phyloP scores from a whole-genome alignment of 352 stramenopile genomes.

The Globisporangium yorkense region DNA sequence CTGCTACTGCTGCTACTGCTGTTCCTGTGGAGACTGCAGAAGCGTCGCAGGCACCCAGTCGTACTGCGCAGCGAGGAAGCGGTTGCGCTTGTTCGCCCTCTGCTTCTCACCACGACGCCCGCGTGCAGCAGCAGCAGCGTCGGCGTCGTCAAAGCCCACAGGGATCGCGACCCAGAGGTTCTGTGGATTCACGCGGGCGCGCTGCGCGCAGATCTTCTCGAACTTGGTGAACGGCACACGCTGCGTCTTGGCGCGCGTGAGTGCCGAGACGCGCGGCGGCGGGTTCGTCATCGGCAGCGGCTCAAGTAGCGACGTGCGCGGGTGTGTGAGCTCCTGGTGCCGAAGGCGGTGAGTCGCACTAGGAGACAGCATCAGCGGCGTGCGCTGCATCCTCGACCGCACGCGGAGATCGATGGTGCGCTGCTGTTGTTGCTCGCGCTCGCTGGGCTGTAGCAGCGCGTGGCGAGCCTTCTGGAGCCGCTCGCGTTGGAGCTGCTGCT shows the following conservation, averaged over 20 bases:
- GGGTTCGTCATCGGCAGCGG: conserved; percentile 27
- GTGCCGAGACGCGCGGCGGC: conserved; percentile 21
- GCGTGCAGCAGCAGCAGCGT: conserved; percentile 10
- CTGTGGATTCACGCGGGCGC: conserved; percentile 39
- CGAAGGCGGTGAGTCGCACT: conserved; percentile 2
- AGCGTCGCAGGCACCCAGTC: conserved; percentile 52
- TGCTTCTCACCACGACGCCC: conserved; percentile 6
- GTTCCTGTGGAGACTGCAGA: conserved; percentile 14
- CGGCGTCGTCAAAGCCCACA: conserved; percentile 12
- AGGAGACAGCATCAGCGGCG: conserved; percentile 15
- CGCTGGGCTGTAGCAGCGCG: conserved; percentile 24
- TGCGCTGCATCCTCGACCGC: conserved; percentile 25
- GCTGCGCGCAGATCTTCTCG: conserved; percentile 33
- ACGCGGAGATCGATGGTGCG: conserved; percentile 19
- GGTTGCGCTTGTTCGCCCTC: conserved; percentile 11
- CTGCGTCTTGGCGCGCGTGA: conserved; percentile 29
- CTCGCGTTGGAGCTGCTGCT: conserved; percentile 24
- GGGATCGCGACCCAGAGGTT: conserved; percentile 66
- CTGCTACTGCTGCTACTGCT: background rate
- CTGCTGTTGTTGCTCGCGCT: conserved; percentile 11
- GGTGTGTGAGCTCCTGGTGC: conserved; percentile 8
- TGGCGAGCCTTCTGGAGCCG: conserved; percentile 23
- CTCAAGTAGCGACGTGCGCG: conserved; percentile 24
- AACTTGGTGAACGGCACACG: conserved; percentile 41
- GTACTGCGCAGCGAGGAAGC: conserved; percentile 35